phyloP scores from a whole-genome alignment of 768 basidiomycete genomes.

The Udeniomyces megalosporus region DNA sequence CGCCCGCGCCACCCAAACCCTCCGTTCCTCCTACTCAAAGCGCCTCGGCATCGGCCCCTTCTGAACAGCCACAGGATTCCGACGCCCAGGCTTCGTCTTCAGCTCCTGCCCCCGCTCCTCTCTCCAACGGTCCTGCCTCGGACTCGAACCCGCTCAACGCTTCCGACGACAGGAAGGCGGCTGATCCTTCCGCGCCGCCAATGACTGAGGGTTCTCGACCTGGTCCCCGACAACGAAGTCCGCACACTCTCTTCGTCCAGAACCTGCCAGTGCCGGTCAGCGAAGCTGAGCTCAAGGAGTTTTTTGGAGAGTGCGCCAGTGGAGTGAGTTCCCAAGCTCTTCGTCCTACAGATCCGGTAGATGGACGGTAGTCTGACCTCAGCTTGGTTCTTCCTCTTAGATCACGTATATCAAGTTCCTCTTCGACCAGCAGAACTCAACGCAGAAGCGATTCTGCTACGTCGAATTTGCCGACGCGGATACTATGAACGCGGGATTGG shows the following conservation, averaged over 20 bases:
- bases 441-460: constrained; percentile 5
- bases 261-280: constrained; percentile 37
- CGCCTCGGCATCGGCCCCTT: neutral
- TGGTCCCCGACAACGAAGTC: neutral
- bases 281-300: constrained; percentile 55
- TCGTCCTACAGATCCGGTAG: neutral
- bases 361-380: neutral
- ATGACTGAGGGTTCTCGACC: neutral
- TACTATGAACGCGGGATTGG: no score
- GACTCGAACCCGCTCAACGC: constrained; percentile 4
- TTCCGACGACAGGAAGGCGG: neutral
- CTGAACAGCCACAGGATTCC: neutral
- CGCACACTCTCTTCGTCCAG: constrained; percentile 57
- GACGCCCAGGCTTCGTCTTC: neutral
- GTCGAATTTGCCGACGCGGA: neutral
- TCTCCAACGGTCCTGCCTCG: constrained; percentile 18
- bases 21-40: neutral
- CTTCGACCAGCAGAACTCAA: neutral
- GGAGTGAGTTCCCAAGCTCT: constrained; percentile 38
- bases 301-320: constrained; percentile 53
- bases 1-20: constrained; percentile 28
- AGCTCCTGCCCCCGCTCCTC: constrained; percentile 17
- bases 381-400: neutral
- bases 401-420: constrained; percentile 1
- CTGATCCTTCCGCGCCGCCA: neutral